Base-by-base conservation (phyloP, 1,139 yeast species). In the Kazachstania sp. region DNA sequence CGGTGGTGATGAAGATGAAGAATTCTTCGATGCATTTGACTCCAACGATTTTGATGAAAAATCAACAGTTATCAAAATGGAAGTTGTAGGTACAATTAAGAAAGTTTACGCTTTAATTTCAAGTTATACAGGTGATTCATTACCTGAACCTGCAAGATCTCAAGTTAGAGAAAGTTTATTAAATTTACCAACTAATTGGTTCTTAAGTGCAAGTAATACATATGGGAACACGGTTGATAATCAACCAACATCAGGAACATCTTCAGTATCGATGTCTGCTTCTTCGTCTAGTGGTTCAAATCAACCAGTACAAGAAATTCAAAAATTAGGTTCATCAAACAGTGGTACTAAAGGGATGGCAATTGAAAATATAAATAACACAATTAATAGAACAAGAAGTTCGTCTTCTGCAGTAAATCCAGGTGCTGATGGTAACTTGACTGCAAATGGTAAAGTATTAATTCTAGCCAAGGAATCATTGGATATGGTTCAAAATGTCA, bases 91-190 rank as follows among this genome's bases (percentile, higher is more conserved):
- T 4, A 92, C 97, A 0, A 90, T 92, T 26, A 86, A 87, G 64
- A 90, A 88, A 63, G 87, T 90, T 45, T 88, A 90, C 39, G 79
- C 81, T 39, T 79, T 92, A 37, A 84, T 92, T 13, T 86, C 97
- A 5, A 86, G 85, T 55, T 87, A 87, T 58, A 86, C 86, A 0
- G 86, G 87, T 0, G 77, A 73, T 50, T 77, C 86, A 3, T 64
- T 83, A 37, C 85, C 88, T 3, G 87, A 85, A 60, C 95, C 96
- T 1, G 95, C 95, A 4, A 77, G 95, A 53, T 72, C 84, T 1
- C 83, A 86, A 44, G 95, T 92, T 18, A 76, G 97, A 41, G 86
- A 83, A 54, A 83, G 85, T 37, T 75, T 92, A 20, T 70, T 92
- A 45, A 76, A 78, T 50, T 71, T 92, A 46, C 97, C 97, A 1